Percentiles rank a stretch among this genome's conserved stretches.
Conservation (phyloP, 805 yeast genomes). For the Saccharomyces mikatae region DNA sequence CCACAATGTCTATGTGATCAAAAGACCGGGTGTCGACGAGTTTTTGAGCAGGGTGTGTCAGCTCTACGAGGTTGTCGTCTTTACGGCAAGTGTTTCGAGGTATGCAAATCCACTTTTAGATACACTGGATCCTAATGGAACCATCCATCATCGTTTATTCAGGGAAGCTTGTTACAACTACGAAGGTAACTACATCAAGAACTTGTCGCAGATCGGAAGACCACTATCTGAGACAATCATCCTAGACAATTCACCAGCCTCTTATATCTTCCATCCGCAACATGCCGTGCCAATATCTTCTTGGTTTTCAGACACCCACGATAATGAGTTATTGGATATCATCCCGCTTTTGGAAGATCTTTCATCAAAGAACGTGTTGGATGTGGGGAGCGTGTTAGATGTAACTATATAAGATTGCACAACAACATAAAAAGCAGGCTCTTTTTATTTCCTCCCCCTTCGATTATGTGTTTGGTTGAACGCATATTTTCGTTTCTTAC, state of each 20-base stretch:
- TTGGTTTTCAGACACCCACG: constrained; percentile 98
- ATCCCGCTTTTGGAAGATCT: constrained; percentile 85
- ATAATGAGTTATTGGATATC: constrained; percentile 86
- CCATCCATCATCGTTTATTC: constrained; percentile 84
- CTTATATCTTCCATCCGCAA: constrained; percentile 96
- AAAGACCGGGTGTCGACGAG: constrained; percentile 97
- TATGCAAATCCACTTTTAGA: constrained; percentile 94
- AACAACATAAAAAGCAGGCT: not conserved
- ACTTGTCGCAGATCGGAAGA: constrained; percentile 88
- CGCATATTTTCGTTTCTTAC: not conserved
- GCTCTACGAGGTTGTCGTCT: constrained; percentile 88
- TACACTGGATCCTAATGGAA: constrained; percentile 65
- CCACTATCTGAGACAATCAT: constrained; percentile 80
- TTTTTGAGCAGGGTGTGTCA: constrained; percentile 77
- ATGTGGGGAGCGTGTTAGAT: constrained; percentile 80
- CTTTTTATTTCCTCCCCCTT: not conserved
- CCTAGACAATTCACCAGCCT: constrained; percentile 95
- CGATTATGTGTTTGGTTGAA: not conserved
- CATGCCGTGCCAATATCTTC: constrained; percentile 95
- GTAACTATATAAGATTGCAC: constrained; percentile 35
- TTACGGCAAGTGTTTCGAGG: constrained; percentile 91
- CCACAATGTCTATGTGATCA: constrained; percentile 92
- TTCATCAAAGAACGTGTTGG: constrained; percentile 63
- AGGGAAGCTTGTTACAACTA: constrained; percentile 90
- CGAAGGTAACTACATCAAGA: constrained; percentile 92